Evolutionary conservation across 108 stramenopile species (phyloP).

Genomic region (Epithemia pelagica): DNA sequence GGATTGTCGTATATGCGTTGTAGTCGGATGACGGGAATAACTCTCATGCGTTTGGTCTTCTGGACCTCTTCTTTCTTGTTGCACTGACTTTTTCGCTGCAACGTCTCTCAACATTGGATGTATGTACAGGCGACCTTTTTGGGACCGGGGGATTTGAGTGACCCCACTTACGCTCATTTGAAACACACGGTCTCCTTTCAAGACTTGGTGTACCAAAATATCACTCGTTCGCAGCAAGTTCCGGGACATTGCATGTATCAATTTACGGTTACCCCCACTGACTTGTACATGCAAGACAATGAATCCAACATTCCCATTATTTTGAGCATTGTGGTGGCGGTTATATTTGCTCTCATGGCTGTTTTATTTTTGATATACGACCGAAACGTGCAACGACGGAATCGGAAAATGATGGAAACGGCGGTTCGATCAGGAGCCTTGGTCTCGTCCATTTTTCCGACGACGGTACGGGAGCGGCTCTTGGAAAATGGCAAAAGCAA

Average conservation of each 20-base stretch:
- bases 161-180: background rate
- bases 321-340: background rate
- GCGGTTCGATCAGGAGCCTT: background rate
- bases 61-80: too few species aligned
- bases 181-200: background rate
- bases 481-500: too few species aligned
- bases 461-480: conserved; percentile 15
- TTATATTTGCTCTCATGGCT: background rate
- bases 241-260: background rate
- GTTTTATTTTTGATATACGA: conserved; percentile 3
- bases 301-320: conserved; percentile 5
- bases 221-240: background rate
- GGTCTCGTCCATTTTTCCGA: conserved; percentile 6
- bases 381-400: background rate
- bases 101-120: background rate
- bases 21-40: too few species aligned
- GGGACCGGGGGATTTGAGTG: conserved; percentile 1
- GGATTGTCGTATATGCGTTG: too few species aligned
- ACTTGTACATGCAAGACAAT: background rate
- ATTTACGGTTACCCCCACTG: background rate
- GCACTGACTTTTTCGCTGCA: too few species aligned
- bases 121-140: background rate
- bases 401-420: background rate
- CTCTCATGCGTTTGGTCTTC: background rate
- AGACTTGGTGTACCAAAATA: background rate